A percentile compares a stretch with the other conserved stretches of the same genome.
These are phyloP conservation scores for Scedosporium minutisporum DNA, from an alignment of 2,329 filamentous ascomycete species.

Conservation along the genomic window DNA sequence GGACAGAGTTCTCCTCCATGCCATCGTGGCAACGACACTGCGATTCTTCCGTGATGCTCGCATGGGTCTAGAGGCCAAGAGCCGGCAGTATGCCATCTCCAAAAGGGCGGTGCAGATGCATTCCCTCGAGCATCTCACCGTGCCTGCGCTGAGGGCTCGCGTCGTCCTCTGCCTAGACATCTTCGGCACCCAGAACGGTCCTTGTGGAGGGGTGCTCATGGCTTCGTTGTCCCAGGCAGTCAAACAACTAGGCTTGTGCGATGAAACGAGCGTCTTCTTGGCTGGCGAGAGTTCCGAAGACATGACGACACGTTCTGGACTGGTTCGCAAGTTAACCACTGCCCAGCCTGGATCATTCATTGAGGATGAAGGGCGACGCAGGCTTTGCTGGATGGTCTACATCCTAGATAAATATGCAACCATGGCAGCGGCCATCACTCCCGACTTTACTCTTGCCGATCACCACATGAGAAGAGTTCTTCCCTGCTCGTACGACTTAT, in stretches of 20 bases:
- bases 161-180: slow-evolving; percentile 32
- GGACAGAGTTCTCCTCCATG: slow-evolving; percentile 30
- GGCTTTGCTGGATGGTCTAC: slow-evolving; percentile 35
- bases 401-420: slow-evolving; percentile 34
- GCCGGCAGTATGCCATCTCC: slow-evolving; percentile 28
- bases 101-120: slow-evolving; percentile 30
- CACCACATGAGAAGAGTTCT: slow-evolving; percentile 27
- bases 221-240: slow-evolving; percentile 28
- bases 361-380: slow-evolving; percentile 31
- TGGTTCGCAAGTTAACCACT: slow-evolving; percentile 23
- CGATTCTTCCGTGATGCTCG: slow-evolving; percentile 30
- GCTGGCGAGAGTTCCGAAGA: slow-evolving; percentile 20
- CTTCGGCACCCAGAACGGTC: slow-evolving; percentile 31
- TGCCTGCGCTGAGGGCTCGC: slow-evolving; percentile 27
- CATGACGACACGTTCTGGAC: slow-evolving; percentile 21
- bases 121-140: slow-evolving; percentile 29
- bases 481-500: slow-evolving; percentile 34
- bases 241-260: slow-evolving; percentile 27
- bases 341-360: slow-evolving; percentile 32
- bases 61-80: slow-evolving; percentile 25
- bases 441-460: slow-evolving; percentile 32
- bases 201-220: slow-evolving; percentile 31
- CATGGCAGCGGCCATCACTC: slow-evolving; percentile 25
- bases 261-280: slow-evolving; percentile 28
- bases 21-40: slow-evolving; percentile 33